These are phyloP conservation scores for Saccharomyces kudriavzevii DNA, from an alignment of 805 yeast genomes.

Conservation along the genomic window DNA sequence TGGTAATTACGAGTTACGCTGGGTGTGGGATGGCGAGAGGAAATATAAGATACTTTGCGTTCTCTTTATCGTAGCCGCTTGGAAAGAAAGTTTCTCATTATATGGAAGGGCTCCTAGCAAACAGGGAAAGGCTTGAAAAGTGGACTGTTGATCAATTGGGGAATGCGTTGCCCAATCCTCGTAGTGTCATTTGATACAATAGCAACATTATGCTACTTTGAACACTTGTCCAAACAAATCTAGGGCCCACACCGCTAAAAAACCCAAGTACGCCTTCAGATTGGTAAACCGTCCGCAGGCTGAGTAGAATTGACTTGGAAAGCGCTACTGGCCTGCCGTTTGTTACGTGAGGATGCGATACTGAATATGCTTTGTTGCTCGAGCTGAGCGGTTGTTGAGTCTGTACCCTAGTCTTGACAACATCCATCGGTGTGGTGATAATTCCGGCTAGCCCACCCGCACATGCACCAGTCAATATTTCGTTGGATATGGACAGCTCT, in stretches of 20 bases:
- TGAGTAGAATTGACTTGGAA: conserved; percentile 40
- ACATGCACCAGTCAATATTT: conserved; percentile 82
- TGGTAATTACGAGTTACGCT: neutral
- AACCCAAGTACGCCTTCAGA: conserved; percentile 73
- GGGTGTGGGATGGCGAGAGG: neutral
- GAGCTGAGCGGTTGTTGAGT: conserved; percentile 50
- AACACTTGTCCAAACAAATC: conserved; percentile 92
- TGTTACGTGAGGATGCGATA: conserved; percentile 2
- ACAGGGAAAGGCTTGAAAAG: neutral
- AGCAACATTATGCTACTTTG: conserved; percentile 92
- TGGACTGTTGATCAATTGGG: neutral
- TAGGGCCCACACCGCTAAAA: conserved; percentile 93
- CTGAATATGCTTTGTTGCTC: conserved; percentile 1
- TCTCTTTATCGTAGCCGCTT: neutral
- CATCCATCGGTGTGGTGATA: conserved; percentile 86
- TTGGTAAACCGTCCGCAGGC: conserved; percentile 46
- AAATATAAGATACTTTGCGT: neutral
- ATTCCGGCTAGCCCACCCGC: conserved; percentile 93
- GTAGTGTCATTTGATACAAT: conserved; percentile 71
- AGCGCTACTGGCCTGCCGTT: conserved; percentile 18
- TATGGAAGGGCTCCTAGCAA: neutral
- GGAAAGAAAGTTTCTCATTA: neutral
- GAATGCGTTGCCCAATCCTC: conserved; percentile 28
- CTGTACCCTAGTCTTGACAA: conserved; percentile 85
- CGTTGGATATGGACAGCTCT: conserved; percentile 50